Evolutionary conservation across 495 filamentous ascomycete genomes (phyloP).

Genomic region (Penicillium antarcticum): DNA sequence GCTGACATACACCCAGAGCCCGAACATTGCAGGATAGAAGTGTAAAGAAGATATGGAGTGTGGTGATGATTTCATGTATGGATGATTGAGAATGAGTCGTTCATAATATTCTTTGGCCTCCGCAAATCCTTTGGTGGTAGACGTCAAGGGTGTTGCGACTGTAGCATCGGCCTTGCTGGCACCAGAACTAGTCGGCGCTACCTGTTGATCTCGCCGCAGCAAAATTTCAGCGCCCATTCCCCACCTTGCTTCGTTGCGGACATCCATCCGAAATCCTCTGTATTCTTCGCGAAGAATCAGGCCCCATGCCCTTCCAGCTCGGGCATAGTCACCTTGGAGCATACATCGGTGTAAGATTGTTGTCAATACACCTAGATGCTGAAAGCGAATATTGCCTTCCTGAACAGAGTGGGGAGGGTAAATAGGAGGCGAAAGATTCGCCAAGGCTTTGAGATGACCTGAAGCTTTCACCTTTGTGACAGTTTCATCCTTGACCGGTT

Average conservation of each 20-base stretch:
- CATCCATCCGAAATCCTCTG: slow-evolving; percentile 49
- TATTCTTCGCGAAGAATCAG: slow-evolving; percentile 57
- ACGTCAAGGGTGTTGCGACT: slow-evolving; percentile 18
- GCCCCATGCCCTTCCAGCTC: slow-evolving; percentile 63
- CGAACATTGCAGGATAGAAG: slow-evolving; percentile 68
- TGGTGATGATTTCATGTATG: slow-evolving; percentile 47
- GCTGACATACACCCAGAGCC: slow-evolving; percentile 61
- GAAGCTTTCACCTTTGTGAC: slow-evolving; percentile 8
- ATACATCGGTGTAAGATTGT: slow-evolving; percentile 61
- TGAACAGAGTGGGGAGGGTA: slow-evolving; percentile 37
- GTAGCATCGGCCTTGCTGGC: neutral
- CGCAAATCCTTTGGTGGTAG: slow-evolving; percentile 51
- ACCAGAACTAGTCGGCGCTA: slow-evolving; percentile 4
- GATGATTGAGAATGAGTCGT: slow-evolving; percentile 63
- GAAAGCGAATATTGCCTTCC: slow-evolving; percentile 43
- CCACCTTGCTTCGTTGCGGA: slow-evolving; percentile 56
- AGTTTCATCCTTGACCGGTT: slow-evolving; percentile 12
- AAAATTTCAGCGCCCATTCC: slow-evolving; percentile 69
- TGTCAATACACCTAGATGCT: slow-evolving; percentile 59
- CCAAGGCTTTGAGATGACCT: slow-evolving; percentile 18
- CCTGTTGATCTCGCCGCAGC: slow-evolving; percentile 41
- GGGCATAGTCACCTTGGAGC: slow-evolving; percentile 55
- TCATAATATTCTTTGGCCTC: slow-evolving; percentile 63
- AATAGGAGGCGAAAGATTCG: slow-evolving; percentile 30
- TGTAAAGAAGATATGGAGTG: slow-evolving; percentile 46